phyloP scores from a whole-genome alignment of 169 alveolate genomes.

The Plasmodium yoelii region DNA sequence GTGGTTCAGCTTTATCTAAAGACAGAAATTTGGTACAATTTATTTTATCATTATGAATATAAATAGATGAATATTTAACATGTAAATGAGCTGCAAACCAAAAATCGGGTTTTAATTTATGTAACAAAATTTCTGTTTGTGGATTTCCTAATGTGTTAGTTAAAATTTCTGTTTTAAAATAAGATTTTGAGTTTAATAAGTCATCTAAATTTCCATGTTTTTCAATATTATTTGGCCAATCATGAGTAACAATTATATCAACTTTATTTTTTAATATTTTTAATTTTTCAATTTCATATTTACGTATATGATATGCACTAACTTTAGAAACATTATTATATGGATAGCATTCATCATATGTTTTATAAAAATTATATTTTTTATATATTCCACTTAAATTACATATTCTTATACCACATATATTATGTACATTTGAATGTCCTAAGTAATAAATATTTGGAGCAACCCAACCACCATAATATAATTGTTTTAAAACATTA shows the following conservation, averaged over 20 bases:
- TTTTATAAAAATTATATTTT: slow-evolving; percentile 78
- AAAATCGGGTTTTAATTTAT: slow-evolving; percentile 78
- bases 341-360: slow-evolving; percentile 93
- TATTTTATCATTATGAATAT: slow-evolving; percentile 77
- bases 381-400: slow-evolving; percentile 97
- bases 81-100: slow-evolving; percentile 87
- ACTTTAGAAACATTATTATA: slow-evolving; percentile 87
- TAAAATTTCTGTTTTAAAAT: slow-evolving; percentile 76
- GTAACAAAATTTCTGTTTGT: slow-evolving; percentile 77
- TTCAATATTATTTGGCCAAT: slow-evolving; percentile 96
- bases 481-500: slow-evolving; percentile 92
- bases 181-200: slow-evolving; percentile 87
- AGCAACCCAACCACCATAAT: slow-evolving; percentile 99
- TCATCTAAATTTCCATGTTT: slow-evolving; percentile 87
- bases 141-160: slow-evolving; percentile 82
- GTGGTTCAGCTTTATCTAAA: slow-evolving; percentile 48
- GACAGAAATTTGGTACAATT: slow-evolving; percentile 31
- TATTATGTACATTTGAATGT: slow-evolving; percentile 92
- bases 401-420: slow-evolving; percentile 92
- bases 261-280: slow-evolving; percentile 83
- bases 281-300: slow-evolving; percentile 93
- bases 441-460: slow-evolving; percentile 98
- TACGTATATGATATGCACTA: slow-evolving; percentile 92
- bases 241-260: slow-evolving; percentile 96
- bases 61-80: slow-evolving; percentile 81